Percentiles rank a stretch among this genome's conserved stretches.
These are phyloP conservation scores for Plantago rigida DNA, from an alignment of 305 asterid species.

Conservation along the genomic window DNA sequence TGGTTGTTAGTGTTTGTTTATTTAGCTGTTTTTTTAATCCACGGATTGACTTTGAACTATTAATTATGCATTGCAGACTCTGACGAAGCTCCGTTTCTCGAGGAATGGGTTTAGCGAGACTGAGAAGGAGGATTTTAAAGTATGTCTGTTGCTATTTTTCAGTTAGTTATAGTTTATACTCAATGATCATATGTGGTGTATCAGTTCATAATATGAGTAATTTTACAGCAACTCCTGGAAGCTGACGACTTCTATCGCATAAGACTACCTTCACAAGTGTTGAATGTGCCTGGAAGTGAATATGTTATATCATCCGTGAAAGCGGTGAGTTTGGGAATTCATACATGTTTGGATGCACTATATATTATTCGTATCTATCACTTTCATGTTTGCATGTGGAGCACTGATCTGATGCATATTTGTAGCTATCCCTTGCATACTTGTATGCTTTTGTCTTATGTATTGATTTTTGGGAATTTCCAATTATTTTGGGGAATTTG, in stretches of 20 bases:
- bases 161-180: conserved; percentile 6
- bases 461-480: conserved; percentile 8
- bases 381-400: conserved; percentile 18
- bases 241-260: conserved; percentile 78
- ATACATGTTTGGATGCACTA: neutral
- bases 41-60: too few relatives aligned
- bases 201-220: conserved; percentile 21
- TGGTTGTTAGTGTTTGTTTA: too few relatives aligned
- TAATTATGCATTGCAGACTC: conserved; percentile 41
- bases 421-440: neutral
- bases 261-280: conserved; percentile 68
- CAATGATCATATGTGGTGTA: conserved; percentile 12
- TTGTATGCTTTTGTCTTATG: neutral
- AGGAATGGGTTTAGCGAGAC: conserved; percentile 55
- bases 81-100: conserved; percentile 87
- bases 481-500: neutral
- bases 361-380: neutral
- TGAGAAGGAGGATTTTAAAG: conserved; percentile 67
- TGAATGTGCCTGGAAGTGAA: conserved; percentile 62
- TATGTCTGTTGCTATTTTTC: conserved; percentile 26
- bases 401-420: conserved; percentile 19
- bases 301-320: conserved; percentile 66
- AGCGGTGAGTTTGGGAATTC: conserved; percentile 49
- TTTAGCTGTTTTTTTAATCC: too few relatives aligned
- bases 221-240: conserved; percentile 65